phyloP scores from a whole-genome alignment of 257 asterid genomes.

The Leptodermis oblonga region DNA sequence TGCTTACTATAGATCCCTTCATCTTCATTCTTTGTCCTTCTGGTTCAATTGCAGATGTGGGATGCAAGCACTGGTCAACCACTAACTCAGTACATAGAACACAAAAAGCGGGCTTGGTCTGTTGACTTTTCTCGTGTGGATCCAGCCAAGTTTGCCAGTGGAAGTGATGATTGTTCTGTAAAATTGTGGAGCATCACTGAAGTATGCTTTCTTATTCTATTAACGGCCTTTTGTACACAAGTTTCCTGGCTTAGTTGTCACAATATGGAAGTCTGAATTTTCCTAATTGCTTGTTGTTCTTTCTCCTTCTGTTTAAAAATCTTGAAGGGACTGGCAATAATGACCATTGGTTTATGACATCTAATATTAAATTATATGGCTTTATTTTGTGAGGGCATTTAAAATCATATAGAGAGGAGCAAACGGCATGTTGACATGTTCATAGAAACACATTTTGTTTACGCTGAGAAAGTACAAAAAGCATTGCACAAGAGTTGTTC shows the following conservation, averaged over 20 bases:
- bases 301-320: not conserved
- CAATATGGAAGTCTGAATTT: not conserved
- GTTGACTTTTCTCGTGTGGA: conserved; percentile 57
- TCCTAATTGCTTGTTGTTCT: not conserved
- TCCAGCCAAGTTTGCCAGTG: conserved; percentile 56
- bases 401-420: not conserved
- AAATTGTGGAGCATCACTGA: conserved; percentile 58
- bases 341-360: not conserved
- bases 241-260: not conserved
- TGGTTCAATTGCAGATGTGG: conserved; percentile 55
- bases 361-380: not conserved
- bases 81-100: conserved; percentile 55
- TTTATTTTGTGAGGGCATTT: not conserved
- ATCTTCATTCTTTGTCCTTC: not conserved
- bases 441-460: not conserved
- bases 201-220: conserved; percentile 27
- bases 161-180: conserved; percentile 59
- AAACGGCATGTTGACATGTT: not conserved
- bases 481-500: not conserved
- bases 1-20: conserved; percentile 21
- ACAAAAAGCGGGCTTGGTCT: conserved; percentile 64
- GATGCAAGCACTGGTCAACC: conserved; percentile 73
- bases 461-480: not conserved
- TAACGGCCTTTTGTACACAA: not conserved
- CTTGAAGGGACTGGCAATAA: not conserved